A percentile compares a stretch with the other conserved stretches of the same genome.
Conservation (phyloP, 805 yeast species). For the Metschnikowia kofuensis region DNA sequence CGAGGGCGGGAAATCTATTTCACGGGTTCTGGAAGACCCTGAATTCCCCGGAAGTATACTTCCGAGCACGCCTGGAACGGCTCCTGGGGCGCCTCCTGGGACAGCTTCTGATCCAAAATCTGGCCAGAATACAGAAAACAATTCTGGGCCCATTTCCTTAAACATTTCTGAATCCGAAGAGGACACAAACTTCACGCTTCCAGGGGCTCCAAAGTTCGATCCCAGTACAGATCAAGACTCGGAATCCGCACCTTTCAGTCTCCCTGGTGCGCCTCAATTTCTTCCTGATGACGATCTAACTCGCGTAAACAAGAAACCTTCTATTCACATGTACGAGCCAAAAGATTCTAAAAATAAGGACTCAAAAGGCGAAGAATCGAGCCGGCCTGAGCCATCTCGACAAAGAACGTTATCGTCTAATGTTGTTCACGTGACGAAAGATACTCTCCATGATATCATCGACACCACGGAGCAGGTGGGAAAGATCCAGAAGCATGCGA, state of each 20-base stretch:
- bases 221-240: slow-evolving; percentile 22
- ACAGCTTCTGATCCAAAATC: neutral
- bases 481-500: slow-evolving; percentile 65
- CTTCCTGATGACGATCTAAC: slow-evolving; percentile 39
- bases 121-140: too few species aligned
- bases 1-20: neutral
- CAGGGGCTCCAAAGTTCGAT: slow-evolving; percentile 39
- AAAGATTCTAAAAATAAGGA: neutral
- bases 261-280: slow-evolving; percentile 44
- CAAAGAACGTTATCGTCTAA: neutral
- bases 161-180: neutral
- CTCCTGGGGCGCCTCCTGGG: neutral
- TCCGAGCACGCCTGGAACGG: neutral
- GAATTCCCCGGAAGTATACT: neutral
- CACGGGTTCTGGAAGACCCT: neutral
- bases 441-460: slow-evolving; percentile 48
- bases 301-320: slow-evolving; percentile 35
- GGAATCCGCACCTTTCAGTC: slow-evolving; percentile 21
- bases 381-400: neutral
- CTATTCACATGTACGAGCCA: slow-evolving; percentile 37
- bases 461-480: slow-evolving; percentile 54
- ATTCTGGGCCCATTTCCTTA: too few species aligned
- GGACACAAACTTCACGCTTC: slow-evolving; percentile 17
- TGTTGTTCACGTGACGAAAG: slow-evolving; percentile 22
- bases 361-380: neutral